Evolutionary conservation across 2,329 filamentous ascomycete genomes (phyloP), one percentile per base, ranked within the genome.

Genomic region (Hypocreales sp.): DNA sequence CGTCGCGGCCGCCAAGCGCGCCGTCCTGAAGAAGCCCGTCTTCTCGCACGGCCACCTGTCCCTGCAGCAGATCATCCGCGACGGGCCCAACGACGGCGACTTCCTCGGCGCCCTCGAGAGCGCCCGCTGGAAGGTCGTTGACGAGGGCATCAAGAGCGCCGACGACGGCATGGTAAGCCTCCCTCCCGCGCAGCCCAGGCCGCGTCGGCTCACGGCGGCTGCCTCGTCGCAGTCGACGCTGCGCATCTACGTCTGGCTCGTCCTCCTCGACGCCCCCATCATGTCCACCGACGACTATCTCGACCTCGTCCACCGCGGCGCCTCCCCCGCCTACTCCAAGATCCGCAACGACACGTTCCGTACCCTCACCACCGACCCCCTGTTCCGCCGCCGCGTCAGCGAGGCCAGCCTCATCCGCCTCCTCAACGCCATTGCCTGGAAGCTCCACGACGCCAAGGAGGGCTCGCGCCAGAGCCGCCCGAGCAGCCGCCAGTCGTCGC

Each of bases 311-410:
- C 84, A 92, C 46, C 82, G 90, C 36, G 87, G 90, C 35, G 80
- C 87, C 15, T 95, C 87, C 4, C 86, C 87, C 1, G 86, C 84
- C 24, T 93, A 98, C 57, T 74, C 82, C 44, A 98, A 98, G 58
- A 98, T 98, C 47, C 81, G 86, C 49, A 94, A 98, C 55, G 90
- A 98, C 52, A 94, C 90, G 22, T 95, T 95, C 52, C 82, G 90
- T 41, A 98, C 90, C 1, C 64, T 98, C 29, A 90, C 90, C 18
- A 94, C 87, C 27, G 90, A 98, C 45, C 86, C 87, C n/a, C 71
- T 98, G 20, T 98, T 95, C 61, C 81, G 90, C 35, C 75, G 90
- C 18, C 79, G 87, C 31, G 90, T 98, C 33, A 93, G 83, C 31
- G 90, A 98, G 53, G 92, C 92, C 34, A 92, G 81, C 50, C 60